phyloP scores from a whole-genome alignment of 2,329 filamentous ascomycete genomes.

The Pseudocercospora macadamiae region DNA sequence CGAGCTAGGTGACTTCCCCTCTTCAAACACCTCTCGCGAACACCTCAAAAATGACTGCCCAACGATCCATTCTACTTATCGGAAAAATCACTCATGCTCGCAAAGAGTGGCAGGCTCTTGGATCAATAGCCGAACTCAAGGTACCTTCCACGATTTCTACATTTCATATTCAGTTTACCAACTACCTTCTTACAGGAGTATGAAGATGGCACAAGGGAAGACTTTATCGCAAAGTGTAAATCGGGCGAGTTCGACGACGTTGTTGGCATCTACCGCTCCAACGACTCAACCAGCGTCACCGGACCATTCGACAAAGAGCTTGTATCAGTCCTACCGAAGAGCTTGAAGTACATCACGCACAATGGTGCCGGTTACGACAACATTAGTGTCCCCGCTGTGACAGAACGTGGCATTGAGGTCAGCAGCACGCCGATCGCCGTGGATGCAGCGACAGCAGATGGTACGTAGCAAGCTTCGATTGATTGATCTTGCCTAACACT shows the following conservation, averaged over 20 bases:
- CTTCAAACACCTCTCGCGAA: not conserved
- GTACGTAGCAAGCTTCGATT: constrained; percentile 16
- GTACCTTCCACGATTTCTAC: constrained; percentile 20
- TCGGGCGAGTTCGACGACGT: constrained; percentile 60
- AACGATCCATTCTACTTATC: constrained; percentile 47
- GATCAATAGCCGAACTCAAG: constrained; percentile 37
- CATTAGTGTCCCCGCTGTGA: constrained; percentile 40
- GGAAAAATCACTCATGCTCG: constrained; percentile 49
- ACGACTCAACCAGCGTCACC: constrained; percentile 54
- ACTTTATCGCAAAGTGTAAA: constrained; percentile 60
- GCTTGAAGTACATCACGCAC: constrained; percentile 50
- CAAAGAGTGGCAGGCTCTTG: constrained; percentile 50
- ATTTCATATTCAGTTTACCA: not conserved
- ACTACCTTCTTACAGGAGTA: constrained; percentile 51
- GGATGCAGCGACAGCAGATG: constrained; percentile 54
- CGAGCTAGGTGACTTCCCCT: not conserved
- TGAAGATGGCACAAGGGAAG: constrained; percentile 54
- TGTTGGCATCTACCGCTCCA: constrained; percentile 61
- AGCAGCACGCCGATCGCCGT: constrained; percentile 53
- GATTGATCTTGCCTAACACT: not conserved
- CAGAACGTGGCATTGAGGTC: constrained; percentile 44
- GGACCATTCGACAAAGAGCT: constrained; percentile 53
- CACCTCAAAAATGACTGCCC: constrained; percentile 23
- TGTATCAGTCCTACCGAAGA: constrained; percentile 45
- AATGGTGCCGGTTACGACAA: constrained; percentile 47